Evolutionary conservation across 2,329 filamentous ascomycete species (phyloP).

Genomic region (Fusarium globosum): DNA sequence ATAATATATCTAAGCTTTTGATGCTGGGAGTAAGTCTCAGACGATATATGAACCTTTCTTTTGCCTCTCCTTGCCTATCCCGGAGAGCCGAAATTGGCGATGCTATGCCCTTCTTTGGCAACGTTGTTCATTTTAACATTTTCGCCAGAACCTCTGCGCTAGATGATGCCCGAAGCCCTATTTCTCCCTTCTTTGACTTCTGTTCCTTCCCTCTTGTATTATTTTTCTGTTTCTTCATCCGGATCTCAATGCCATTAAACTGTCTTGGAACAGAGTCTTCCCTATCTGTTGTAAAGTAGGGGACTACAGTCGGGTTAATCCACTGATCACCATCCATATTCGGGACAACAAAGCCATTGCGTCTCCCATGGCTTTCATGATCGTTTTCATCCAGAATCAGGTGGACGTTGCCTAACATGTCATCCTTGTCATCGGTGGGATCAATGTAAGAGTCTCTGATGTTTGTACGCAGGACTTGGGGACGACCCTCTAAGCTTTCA

Average conservation of each 20-base stretch:
- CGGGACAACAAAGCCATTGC: fast-evolving
- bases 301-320: background rate
- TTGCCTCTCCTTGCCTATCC: background rate
- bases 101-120: background rate
- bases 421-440: too few species aligned
- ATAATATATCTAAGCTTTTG: too few species aligned
- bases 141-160: background rate
- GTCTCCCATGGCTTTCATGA: too few species aligned
- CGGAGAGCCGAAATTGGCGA: background rate
- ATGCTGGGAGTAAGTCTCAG: background rate
- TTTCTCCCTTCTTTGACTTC: background rate
- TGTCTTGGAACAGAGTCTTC: background rate
- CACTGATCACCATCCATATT: background rate
- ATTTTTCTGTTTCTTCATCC: fast-evolving
- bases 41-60: background rate
- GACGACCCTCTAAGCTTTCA: too few species aligned
- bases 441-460: too few species aligned
- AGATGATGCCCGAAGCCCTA: background rate
- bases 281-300: fast-evolving
- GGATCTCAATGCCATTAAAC: background rate
- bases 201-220: background rate
- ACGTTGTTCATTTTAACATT: too few species aligned
- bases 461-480: too few species aligned
- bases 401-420: background rate
- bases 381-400: background rate